Evolutionary conservation across 768 basidiomycete genomes (phyloP).

Genomic region (Scleroderma citrinum): DNA sequence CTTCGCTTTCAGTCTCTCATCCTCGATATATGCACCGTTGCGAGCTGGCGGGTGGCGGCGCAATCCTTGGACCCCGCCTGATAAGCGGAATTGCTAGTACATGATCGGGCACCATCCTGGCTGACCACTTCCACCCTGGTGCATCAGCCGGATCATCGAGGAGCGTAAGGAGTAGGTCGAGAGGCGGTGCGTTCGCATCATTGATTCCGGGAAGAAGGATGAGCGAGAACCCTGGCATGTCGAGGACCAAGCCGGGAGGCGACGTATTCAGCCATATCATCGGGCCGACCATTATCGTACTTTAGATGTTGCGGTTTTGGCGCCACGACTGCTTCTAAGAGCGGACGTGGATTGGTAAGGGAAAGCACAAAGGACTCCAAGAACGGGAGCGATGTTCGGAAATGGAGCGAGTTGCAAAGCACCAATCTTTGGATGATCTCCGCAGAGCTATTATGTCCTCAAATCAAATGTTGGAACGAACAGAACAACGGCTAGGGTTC

Average conservation of each 20-base stretch:
- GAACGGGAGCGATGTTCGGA: too few relatives aligned
- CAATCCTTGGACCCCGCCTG: constrained; percentile 5
- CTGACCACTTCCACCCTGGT: constrained; percentile 85
- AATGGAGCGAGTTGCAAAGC: too few relatives aligned
- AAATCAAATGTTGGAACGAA: too few relatives aligned
- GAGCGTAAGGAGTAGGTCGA: constrained; percentile 50
- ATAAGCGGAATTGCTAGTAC: constrained; percentile 8
- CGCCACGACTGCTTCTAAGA: too few relatives aligned
- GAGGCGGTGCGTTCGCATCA: constrained; percentile 33
- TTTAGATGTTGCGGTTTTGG: too few relatives aligned
- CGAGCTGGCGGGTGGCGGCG: neutral
- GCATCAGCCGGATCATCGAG: constrained; percentile 63
- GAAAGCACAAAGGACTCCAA: too few relatives aligned
- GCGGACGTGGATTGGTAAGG: too few relatives aligned
- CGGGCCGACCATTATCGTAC: too few relatives aligned
- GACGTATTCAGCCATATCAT: constrained; percentile 57
- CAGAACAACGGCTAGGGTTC: too few relatives aligned
- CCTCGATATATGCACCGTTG: constrained; percentile 75
- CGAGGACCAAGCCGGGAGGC: constrained; percentile 64
- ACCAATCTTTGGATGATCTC: too few relatives aligned
- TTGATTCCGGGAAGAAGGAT: constrained; percentile 59
- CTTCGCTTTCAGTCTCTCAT: constrained; percentile 54
- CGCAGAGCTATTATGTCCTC: too few relatives aligned
- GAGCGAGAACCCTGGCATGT: constrained; percentile 90
- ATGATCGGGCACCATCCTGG: constrained; percentile 36